These are phyloP conservation scores for Solanum chacoense DNA, from an alignment of 305 asterid species.

Conservation along the genomic window DNA sequence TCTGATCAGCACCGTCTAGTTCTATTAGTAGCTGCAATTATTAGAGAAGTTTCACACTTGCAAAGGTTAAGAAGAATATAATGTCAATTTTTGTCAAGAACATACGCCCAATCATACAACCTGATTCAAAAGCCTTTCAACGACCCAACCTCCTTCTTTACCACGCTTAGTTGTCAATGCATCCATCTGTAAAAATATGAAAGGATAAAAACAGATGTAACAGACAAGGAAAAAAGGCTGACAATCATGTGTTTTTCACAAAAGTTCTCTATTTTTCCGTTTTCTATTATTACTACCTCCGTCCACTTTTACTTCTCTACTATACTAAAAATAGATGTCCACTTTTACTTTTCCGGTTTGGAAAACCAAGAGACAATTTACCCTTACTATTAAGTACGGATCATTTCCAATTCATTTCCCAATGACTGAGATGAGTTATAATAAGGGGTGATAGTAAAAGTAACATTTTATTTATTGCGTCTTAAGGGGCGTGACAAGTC, in stretches of 20 bases:
- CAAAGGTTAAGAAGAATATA: background rate
- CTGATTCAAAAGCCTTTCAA: constrained; percentile 65
- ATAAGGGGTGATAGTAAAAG: background rate
- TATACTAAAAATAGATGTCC: background rate
- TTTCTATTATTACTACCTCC: background rate
- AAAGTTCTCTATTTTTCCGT: background rate
- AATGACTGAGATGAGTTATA: background rate
- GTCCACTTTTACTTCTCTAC: background rate
- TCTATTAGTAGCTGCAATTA: constrained; percentile 66
- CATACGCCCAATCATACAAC: constrained; percentile 10
- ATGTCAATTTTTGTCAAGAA: background rate
- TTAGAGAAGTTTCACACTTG: background rate
- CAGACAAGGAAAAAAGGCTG: background rate
- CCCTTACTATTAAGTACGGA: background rate
- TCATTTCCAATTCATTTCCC: background rate
- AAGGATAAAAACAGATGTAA: background rate
- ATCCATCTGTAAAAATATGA: constrained; percentile 45
- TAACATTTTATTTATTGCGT: background rate
- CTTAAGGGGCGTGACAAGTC: background rate
- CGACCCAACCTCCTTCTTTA: constrained; percentile 71
- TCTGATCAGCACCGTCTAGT: constrained; percentile 69
- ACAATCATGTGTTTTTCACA: background rate
- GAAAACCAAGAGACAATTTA: background rate
- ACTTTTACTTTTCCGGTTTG: background rate
- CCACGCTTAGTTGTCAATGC: constrained; percentile 70